Conservation (phyloP, 352 stramenopile genomes). For the Plasmopara viticola region DNA sequence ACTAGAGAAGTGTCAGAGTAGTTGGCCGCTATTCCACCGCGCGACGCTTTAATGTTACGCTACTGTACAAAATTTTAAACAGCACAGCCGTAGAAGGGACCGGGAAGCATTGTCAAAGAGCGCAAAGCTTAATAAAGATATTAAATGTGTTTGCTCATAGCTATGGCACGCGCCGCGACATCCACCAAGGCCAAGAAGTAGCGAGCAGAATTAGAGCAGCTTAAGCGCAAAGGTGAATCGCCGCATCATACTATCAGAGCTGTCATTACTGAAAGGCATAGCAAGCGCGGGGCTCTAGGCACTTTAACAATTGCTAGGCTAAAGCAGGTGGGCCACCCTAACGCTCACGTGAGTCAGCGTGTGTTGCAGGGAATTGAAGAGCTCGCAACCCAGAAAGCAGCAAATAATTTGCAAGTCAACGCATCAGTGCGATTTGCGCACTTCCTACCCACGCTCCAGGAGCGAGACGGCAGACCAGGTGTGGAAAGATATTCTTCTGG, state of each 20-base stretch:
- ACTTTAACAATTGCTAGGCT: constrained; percentile 56
- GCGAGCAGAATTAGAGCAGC: constrained; percentile 79
- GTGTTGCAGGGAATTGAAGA: constrained; percentile 62
- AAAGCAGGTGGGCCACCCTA: constrained; percentile 68
- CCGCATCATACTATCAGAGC: constrained; percentile 64
- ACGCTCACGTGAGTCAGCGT: constrained; percentile 66
- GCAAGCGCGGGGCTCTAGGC: constrained; percentile 45
- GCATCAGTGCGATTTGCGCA: constrained; percentile 63
- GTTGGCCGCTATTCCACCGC: no score
- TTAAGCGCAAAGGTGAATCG: constrained; percentile 79
- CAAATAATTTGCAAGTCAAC: constrained; percentile 62
- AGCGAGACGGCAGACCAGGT: constrained; percentile 60
- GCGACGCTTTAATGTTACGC: no score
- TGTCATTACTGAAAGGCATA: constrained; percentile 72
- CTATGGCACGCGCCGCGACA: constrained; percentile 40
- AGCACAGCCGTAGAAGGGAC: no score
- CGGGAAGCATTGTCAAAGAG: constrained; percentile 9
- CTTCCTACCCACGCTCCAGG: constrained; percentile 65
- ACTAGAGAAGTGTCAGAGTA: no score
- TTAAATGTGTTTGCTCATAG: constrained; percentile 36
- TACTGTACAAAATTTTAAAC: no score
- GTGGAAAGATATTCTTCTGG: constrained; percentile 59
- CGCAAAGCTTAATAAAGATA: constrained; percentile 69
- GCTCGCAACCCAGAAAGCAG: constrained; percentile 36
- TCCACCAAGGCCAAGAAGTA: constrained; percentile 75